These are phyloP conservation scores for Ogataea nakhonphanomensis DNA, from an alignment of 805 yeast genomes.

Conservation along the genomic window DNA sequence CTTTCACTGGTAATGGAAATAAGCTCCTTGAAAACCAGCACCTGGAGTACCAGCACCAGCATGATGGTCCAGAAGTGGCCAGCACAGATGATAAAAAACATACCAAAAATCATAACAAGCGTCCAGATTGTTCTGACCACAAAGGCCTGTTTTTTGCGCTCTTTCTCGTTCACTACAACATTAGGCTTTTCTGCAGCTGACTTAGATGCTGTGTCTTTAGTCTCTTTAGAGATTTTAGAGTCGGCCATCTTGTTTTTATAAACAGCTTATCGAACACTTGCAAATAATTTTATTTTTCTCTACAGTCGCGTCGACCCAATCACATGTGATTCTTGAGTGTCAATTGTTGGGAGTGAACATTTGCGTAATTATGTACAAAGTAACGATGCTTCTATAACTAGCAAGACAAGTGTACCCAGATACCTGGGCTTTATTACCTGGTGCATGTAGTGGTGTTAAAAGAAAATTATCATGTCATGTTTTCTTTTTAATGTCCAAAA, in stretches of 20 bases:
- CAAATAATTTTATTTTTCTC: conserved; percentile 3
- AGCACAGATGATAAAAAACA: conserved; percentile 65
- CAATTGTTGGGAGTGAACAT: background rate
- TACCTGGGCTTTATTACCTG: too few species aligned
- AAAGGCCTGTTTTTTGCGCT: conserved; percentile 77
- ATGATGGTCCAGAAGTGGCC: conserved; percentile 83
- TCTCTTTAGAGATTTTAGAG: conserved; percentile 3
- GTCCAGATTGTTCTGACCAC: conserved; percentile 91
- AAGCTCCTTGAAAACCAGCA: conserved; percentile 86
- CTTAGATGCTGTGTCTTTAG: conserved; percentile 1
- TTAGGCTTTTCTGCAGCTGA: conserved; percentile 3
- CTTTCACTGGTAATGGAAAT: conserved; percentile 75
- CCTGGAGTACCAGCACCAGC: conserved; percentile 69
- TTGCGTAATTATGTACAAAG: too few species aligned
- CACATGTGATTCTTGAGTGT: conserved; percentile 4
- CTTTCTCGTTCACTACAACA: conserved; percentile 40
- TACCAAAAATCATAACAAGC: conserved; percentile 77
- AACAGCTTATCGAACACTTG: conserved; percentile 9
- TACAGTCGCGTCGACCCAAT: conserved; percentile 8
- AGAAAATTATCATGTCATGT: background rate
- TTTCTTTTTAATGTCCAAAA: conserved; percentile 8
- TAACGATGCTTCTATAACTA: background rate
- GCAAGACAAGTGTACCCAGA: background rate
- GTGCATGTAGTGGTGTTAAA: background rate
- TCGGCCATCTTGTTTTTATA: conserved; percentile 3